Conservation (phyloP, 2,329 filamentous ascomycete genomes). For the Paraconiothyrium brasiliense region DNA sequence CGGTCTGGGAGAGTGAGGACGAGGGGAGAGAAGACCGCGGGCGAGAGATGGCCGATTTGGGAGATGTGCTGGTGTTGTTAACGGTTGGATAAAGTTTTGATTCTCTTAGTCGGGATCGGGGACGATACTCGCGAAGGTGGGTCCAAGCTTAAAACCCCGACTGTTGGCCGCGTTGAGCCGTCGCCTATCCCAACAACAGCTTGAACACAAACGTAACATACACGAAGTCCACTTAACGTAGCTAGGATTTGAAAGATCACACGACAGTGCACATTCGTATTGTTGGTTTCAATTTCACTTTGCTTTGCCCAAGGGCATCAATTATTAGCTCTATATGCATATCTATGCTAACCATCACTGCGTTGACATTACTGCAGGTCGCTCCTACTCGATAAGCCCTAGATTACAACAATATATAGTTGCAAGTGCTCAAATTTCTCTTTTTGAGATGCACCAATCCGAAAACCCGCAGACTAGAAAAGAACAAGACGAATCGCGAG, state of each 20-base stretch:
- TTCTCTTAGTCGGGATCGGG: constrained; percentile 20
- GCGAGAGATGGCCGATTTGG: constrained; percentile 38
- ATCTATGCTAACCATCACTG: constrained; percentile 15
- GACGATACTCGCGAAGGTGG: constrained; percentile 16
- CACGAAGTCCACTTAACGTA: not conserved
- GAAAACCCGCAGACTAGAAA: constrained; percentile 24
- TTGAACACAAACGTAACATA: not conserved
- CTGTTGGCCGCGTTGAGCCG: not conserved
- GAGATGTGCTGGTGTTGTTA: constrained; percentile 34
- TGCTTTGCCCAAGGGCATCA: not conserved
- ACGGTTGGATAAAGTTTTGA: constrained; percentile 32
- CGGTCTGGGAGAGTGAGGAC: constrained; percentile 20
- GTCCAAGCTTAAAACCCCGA: not conserved
- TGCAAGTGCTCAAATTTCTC: constrained; percentile 17
- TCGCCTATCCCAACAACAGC: not conserved
- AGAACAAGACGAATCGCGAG: constrained; percentile 10
- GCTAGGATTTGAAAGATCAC: not conserved
- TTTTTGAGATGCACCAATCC: constrained; percentile 27
- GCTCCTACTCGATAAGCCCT: constrained; percentile 3
- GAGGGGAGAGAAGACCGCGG: constrained; percentile 33
- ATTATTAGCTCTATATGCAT: constrained; percentile 9
- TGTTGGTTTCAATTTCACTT: not conserved
- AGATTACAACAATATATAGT: constrained; percentile 14
- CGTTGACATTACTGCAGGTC: constrained; percentile 15
- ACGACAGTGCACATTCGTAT: not conserved